Base-by-base conservation (phyloP, 345 rosid species). In the Lepidium africanum region DNA sequence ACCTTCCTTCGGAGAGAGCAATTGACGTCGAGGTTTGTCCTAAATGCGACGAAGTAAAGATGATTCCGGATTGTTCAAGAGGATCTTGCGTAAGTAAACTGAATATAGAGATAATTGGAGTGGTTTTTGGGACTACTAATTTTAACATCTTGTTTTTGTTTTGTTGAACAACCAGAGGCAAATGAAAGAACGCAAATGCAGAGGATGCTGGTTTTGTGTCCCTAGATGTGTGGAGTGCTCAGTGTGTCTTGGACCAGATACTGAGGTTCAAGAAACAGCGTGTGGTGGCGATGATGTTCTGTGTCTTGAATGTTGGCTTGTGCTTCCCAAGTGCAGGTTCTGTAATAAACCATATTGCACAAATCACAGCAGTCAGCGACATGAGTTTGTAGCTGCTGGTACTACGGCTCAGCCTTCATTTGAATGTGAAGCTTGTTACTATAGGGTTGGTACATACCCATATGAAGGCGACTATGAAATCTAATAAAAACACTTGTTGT, bases 261-360 rank as follows among this genome's bases (percentile, higher is more conserved):
- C 47, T 45, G 86, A 84, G 57, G 14, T 55, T 38, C 92, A 83
- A 43, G 87, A 84, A 57, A 69, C 88, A 32, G 77, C 77, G 11
- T 90, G 94, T 19, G 72, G 80, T 38, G 43, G 41, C 0, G 92
- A 86, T 0, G 91, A 86, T 23, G 39, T 71, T 8, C 25, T 88
- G 65, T 90, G 97, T 73, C 76, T 70, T 41, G 68, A 65, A 4
- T 90, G 97, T 61, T 93, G 98, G 97, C 78, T 87, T 65, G 76
- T 17, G 43, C 87, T 90, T 38, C 84, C 91, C 0, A 90, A 90
- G 73, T 93, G 98, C 40, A 75, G 67, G 42, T 79, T 77, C 43
- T 90, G 98, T 45, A 88, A 90, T 67, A 81, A 76, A 68, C 92
- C 96, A 0, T 87, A 86, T 21, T 90, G 98, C 53, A 70, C 71